Evolutionary conservation across 768 basidiomycete species (phyloP), one percentile per base, ranked within the genome.

Genomic region (Russula compacta): DNA sequence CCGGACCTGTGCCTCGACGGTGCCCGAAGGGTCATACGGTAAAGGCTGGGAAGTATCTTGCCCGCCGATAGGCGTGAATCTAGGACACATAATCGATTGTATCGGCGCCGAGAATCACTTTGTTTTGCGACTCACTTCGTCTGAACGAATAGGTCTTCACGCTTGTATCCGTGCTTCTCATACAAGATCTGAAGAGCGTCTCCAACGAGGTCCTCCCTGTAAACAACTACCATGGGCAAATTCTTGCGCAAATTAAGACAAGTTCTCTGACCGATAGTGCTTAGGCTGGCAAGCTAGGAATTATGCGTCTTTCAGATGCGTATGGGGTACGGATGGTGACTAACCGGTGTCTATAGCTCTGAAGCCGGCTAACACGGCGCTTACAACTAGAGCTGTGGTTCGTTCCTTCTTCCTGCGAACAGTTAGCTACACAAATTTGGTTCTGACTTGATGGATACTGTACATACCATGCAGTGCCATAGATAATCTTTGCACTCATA

Each of bases 281-380:
- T 88, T 87, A 10, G 81, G 83, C 67, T 88, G 86, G 63, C 84
- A 82, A 29, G 86, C 85, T 83, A 40, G 56, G 4, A 11, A 43
- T 49, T 44, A 44, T 52, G 14, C 49, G 9, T 11, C 47, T 43
- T 49, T 51, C 51, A 63, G n/a, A 38, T 40, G 14, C 14, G 35
- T 15, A 47, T 32, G 48, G n/a, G 35, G 10, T 33, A 24, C 24
- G 33, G 33, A n/a, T 8, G 10, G 29, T 29, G 47, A 72, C 76
- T 63, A 71, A 79, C 89, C 89, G n/a, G 89, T 92, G 67, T 94
- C 92, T 33, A 93, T 83, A 4, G 86, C 89, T 49, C 84, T 75
- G 70, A 92, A 93, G 6, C 92, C 91, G 64, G 82, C 79, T 42
- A 86, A 72, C 58, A 92, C 81, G 10, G 92, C 92, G 57, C 76